Conservation (phyloP, 2,329 filamentous ascomycete genomes). For the Colletotrichum cuscutae region DNA sequence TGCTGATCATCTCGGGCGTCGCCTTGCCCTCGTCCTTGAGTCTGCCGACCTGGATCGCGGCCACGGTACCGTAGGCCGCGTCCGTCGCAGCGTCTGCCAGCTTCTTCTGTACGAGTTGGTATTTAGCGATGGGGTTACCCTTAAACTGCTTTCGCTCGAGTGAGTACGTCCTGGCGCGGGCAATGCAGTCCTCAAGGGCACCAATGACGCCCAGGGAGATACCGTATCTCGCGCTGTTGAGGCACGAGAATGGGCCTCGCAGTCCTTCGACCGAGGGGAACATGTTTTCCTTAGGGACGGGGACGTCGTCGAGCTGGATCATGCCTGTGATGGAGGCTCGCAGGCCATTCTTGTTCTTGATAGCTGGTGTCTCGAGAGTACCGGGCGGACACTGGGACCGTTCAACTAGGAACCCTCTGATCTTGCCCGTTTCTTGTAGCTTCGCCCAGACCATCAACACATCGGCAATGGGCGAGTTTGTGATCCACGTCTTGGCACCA, state of each 20-base stretch:
- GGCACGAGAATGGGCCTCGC: constrained; percentile 88
- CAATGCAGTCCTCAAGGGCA: constrained; percentile 91
- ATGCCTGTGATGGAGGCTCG: constrained; percentile 95
- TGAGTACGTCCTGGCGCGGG: constrained; percentile 84
- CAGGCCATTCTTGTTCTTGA: constrained; percentile 96
- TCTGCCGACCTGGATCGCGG: constrained; percentile 88
- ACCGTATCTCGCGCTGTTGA: constrained; percentile 93
- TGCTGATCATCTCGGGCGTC: constrained; percentile 93
- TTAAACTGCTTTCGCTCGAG: constrained; percentile 97
- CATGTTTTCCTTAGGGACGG: constrained; percentile 92
- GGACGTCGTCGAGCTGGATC: constrained; percentile 94
- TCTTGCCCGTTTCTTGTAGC: constrained; percentile 90
- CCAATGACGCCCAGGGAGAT: constrained; percentile 96
- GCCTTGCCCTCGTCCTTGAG: constrained; percentile 92
- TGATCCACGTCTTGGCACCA: constrained; percentile 94
- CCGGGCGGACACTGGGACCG: constrained; percentile 85
- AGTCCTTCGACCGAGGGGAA: constrained; percentile 91
- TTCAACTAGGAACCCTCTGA: constrained; percentile 91
- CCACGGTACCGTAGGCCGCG: constrained; percentile 89
- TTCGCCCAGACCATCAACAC: constrained; percentile 93
- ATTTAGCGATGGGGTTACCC: constrained; percentile 91
- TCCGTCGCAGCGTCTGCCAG: constrained; percentile 92
- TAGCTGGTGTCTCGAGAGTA: constrained; percentile 88
- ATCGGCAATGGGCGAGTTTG: constrained; percentile 90
- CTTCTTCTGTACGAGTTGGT: constrained; percentile 98